A percentile compares a stretch with the other conserved stretches of the same genome.
Evolutionary conservation across 176 grass and related monocot genomes (phyloP).

Genomic region (Triticum turgidum): DNA sequence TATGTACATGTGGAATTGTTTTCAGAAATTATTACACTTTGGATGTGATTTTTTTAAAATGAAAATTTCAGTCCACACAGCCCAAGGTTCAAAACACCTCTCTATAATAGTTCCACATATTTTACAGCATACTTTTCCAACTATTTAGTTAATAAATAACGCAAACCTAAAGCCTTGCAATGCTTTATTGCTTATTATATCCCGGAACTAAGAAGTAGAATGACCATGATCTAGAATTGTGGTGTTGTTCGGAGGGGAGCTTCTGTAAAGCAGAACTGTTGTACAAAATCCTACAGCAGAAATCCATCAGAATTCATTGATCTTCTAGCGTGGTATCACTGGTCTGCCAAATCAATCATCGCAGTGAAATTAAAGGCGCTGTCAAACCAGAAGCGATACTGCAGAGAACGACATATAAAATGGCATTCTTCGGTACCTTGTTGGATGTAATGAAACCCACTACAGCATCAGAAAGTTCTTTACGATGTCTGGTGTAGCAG

Average conservation of each 20-base stretch:
- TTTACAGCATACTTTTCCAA: neutral
- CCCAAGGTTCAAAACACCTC: neutral
- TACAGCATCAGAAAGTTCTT: slow-evolving; percentile 52
- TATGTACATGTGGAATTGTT: too few species aligned
- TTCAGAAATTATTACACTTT: too few species aligned
- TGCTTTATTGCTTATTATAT: neutral
- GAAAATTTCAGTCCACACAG: too few species aligned
- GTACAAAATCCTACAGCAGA: neutral
- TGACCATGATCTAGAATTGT: neutral
- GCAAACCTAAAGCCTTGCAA: neutral
- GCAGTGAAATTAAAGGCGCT: neutral
- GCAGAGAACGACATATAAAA: neutral
- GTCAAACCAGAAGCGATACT: neutral
- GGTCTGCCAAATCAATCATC: neutral
- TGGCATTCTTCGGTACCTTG: slow-evolving; percentile 15
- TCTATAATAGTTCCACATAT: neutral
- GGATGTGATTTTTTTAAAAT: too few species aligned
- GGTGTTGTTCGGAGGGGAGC: neutral
- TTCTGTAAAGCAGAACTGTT: neutral
- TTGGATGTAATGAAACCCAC: slow-evolving; percentile 48
- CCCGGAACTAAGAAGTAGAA: neutral
- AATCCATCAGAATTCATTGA: neutral
- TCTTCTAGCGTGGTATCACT: neutral
- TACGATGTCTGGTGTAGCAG: slow-evolving; percentile 69
- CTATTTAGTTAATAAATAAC: neutral